phyloP scores from a whole-genome alignment of 2,329 filamentous ascomycete species.

The Diaporthe citrichinensis region DNA sequence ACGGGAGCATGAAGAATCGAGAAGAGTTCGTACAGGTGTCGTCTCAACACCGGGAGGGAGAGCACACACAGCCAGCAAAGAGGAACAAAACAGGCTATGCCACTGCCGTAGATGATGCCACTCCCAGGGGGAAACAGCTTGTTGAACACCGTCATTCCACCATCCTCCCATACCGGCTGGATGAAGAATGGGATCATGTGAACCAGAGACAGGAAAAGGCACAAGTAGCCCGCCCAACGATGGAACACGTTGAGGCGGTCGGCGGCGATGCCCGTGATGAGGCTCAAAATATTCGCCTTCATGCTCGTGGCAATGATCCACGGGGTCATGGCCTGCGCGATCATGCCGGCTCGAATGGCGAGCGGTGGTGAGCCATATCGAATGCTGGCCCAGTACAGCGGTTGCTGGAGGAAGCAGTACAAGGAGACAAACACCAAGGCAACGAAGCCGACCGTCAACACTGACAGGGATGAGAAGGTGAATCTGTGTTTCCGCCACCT shows the following conservation, averaged over 20 bases:
- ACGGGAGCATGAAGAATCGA: conserved; percentile 86
- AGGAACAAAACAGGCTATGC: conserved; percentile 85
- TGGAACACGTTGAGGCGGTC: conserved; percentile 94
- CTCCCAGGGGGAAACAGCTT: conserved; percentile 75
- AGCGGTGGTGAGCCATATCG: conserved; percentile 88
- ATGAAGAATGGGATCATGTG: conserved; percentile 93
- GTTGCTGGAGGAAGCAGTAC: conserved; percentile 89
- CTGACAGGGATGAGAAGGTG: conserved; percentile 84
- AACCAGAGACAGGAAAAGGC: conserved; percentile 84
- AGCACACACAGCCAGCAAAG: conserved; percentile 87
- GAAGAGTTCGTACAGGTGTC: conserved; percentile 88
- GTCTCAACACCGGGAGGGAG: conserved; percentile 83
- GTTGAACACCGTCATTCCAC: conserved; percentile 78
- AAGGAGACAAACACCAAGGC: conserved; percentile 81
- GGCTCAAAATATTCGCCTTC: conserved; percentile 88
- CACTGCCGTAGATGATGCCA: conserved; percentile 86
- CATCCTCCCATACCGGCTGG: conserved; percentile 87
- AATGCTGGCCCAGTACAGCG: conserved; percentile 91
- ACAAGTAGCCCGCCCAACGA: conserved; percentile 91
- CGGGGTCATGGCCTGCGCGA: conserved; percentile 90
- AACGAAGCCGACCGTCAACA: conserved; percentile 76
- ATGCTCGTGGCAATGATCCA: conserved; percentile 93
- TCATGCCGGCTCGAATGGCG: conserved; percentile 90
- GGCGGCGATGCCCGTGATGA: conserved; percentile 91
- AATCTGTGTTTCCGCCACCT: conserved; percentile 77